phyloP scores from a whole-genome alignment of 169 alveolate species.

The Plasmodium vinckei region DNA sequence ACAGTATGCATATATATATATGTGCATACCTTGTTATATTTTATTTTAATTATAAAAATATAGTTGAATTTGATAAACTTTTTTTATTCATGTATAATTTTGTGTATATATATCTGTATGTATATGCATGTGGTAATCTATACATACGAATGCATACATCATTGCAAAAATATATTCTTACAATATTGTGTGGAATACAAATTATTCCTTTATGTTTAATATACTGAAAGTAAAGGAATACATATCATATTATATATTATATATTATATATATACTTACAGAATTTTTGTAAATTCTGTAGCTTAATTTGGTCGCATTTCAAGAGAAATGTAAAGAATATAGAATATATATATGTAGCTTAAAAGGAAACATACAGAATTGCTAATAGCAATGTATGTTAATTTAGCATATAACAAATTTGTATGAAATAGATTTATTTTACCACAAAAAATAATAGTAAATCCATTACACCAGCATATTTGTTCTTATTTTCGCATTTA shows the following conservation, averaged over 20 bases:
- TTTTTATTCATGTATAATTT: slow-evolving; percentile 8
- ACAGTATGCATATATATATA: neutral
- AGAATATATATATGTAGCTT: no score
- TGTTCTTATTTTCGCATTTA: neutral
- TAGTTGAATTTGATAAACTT: slow-evolving; percentile 5
- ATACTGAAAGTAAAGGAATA: no score
- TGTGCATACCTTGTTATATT: slow-evolving; percentile 1
- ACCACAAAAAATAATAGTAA: no score
- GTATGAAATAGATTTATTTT: no score
- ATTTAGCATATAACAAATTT: no score
- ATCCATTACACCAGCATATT: neutral
- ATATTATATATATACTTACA: no score
- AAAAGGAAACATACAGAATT: no score
- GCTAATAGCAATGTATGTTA: no score
- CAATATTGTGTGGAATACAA: neutral
- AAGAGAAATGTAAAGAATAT: slow-evolving; percentile 4
- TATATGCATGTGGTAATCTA: neutral
- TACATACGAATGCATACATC: neutral
- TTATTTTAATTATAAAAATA: slow-evolving; percentile 17
- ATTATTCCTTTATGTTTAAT: no score
- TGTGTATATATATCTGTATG: slow-evolving; percentile 14
- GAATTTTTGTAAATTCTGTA: neutral
- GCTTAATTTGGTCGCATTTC: slow-evolving; percentile 6
- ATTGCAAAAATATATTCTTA: slow-evolving; percentile 7
- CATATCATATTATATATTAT: no score